Conservation (phyloP, 2,329 filamentous ascomycete species). For the Microsporum canis region DNA sequence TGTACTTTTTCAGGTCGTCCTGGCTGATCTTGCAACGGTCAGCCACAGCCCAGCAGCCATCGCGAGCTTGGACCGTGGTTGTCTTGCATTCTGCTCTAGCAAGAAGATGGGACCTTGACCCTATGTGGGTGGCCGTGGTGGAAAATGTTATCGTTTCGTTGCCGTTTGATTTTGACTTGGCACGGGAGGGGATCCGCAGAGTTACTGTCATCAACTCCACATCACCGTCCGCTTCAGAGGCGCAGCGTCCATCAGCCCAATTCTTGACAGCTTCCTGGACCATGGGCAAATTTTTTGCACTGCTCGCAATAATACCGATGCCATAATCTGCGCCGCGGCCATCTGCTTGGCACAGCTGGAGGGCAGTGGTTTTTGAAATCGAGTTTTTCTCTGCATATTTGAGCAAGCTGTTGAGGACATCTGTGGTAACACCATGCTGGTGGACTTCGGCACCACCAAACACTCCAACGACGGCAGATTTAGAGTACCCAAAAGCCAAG, state of each 20-base stretch:
- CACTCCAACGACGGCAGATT: background rate
- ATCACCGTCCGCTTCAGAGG: background rate
- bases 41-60: conserved; percentile 31
- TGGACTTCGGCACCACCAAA: background rate
- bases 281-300: background rate
- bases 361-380: background rate
- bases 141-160: no score
- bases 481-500: background rate
- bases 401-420: background rate
- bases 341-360: conserved; percentile 5
- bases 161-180: no score
- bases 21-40: conserved; percentile 30
- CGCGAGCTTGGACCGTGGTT: conserved; percentile 25
- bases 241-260: conserved; percentile 4
- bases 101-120: no score
- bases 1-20: conserved; percentile 32
- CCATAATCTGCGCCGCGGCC: background rate
- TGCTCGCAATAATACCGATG: background rate
- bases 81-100: background rate
- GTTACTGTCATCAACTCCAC: background rate
- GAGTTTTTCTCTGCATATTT: background rate
- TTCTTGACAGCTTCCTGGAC: conserved; percentile 1
- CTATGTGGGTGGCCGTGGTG: no score
- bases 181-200: no score
- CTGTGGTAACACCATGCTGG: background rate